Base-by-base conservation (phyloP, 768 basidiomycete species). In the Pleurotus ostreatus region DNA sequence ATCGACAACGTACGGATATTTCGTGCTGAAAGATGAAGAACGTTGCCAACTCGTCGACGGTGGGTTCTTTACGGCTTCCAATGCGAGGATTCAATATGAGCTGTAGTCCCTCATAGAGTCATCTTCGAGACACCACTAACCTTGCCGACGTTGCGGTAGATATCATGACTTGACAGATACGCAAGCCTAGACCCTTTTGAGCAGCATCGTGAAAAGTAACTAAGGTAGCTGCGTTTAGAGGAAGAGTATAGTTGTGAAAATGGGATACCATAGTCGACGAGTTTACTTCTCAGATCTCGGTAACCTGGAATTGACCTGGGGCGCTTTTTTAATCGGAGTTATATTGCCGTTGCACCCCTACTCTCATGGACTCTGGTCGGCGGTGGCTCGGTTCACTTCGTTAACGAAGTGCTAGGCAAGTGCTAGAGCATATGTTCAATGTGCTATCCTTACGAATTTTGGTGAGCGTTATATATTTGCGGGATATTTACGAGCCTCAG, bases 161-260 rank as follows among this genome's bases (percentile, higher is more conserved):
- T 37, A 75, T 60, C 37, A 62, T 70, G 8, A 74, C 68, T 59
- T 74, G 73, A 9, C 68, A 69, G 4, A 70, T 66, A 55, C 57
- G 46, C 38, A 62, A 57, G 7, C 61, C 39, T 22, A 54, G 20
- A 39, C 43, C 55, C 9, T 54, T 20, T 25, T 57, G 45, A 22
- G 37, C 56, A 18, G 45, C 45, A 16, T 61, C 59, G 34, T 71
- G 71, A 40, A 74, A 68, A 49, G 73, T 72, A 13, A 75, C 49
- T 7, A 75, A 65, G n/a, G 59, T 60, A 1, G 74, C 54, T 48
- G 66, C 65, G 54, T 68, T 68, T n/a, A 73, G 65, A 18, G 68
- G 65, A 37, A 76, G 61, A 30, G 61, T 65, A 55, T 74, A 74
- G 53, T 22, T 18, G 57, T 58, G 57, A 26, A 48, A 52, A 30